These are phyloP conservation scores for Serendipita sp. DNA, from an alignment of 768 basidiomycete species.

Conservation along the genomic window DNA sequence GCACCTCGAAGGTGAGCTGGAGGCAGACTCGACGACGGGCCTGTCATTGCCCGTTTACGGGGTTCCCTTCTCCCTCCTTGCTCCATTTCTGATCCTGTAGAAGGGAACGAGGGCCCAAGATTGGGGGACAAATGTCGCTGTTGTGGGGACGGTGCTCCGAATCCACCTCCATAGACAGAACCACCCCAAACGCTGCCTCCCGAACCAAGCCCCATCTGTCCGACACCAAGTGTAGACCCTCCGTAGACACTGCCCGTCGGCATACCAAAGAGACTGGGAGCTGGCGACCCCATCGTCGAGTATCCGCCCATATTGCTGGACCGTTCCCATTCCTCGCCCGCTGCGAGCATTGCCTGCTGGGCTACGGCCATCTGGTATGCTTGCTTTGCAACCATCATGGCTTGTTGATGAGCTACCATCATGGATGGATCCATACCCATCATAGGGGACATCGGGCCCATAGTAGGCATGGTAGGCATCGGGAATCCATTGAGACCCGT, in stretches of 20 bases:
- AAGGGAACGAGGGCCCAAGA: slow-evolving; percentile 9
- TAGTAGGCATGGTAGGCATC: slow-evolving; percentile 6
- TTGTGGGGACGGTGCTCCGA: slow-evolving; percentile 25
- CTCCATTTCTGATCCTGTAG: slow-evolving; percentile 11
- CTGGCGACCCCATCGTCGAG: slow-evolving; percentile 17
- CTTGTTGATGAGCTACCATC: slow-evolving; percentile 69
- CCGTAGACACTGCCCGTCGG: slow-evolving; percentile 33
- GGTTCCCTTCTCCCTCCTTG: slow-evolving; percentile 10
- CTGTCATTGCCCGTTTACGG: slow-evolving; percentile 24
- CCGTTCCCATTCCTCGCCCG: slow-evolving; percentile 86
- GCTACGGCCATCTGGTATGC: slow-evolving; percentile 82
- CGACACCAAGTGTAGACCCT: slow-evolving; percentile 15
- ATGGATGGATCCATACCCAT: slow-evolving; percentile 34
- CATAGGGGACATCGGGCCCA: slow-evolving; percentile 8
- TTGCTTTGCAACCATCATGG: slow-evolving; percentile 75
- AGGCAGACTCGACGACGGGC: slow-evolving; percentile 13
- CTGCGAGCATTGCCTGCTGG: slow-evolving; percentile 75
- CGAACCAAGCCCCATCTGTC: slow-evolving; percentile 22
- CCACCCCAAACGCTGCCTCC: slow-evolving; percentile 45
- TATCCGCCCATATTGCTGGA: slow-evolving; percentile 40
- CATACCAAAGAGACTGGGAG: slow-evolving; percentile 13
- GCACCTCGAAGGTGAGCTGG: slow-evolving; percentile 5
- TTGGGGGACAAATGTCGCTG: neutral
- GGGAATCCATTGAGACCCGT: neutral
- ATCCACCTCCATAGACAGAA: slow-evolving; percentile 48